These are phyloP conservation scores for Areca catechu DNA, from an alignment of 176 grass and related monocot genomes.

Conservation along the genomic window DNA sequence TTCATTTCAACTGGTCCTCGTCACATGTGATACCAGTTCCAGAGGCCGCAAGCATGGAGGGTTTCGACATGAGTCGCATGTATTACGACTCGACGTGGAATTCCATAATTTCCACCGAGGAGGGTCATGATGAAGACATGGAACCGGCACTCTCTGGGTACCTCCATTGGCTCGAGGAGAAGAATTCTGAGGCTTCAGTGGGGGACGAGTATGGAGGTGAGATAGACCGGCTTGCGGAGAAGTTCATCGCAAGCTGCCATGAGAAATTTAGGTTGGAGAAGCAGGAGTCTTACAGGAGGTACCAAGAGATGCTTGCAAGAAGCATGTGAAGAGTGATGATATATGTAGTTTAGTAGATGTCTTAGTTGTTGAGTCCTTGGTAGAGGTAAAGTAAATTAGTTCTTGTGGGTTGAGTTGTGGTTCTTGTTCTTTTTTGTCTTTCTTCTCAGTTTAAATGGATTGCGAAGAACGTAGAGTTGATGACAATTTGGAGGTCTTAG, in stretches of 20 bases:
- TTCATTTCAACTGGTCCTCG: conserved; percentile 13
- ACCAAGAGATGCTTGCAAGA: conserved; percentile 70
- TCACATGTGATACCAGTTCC: conserved; percentile 13
- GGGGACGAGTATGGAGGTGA: conserved; percentile 24
- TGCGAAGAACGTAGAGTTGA: too few relatives aligned
- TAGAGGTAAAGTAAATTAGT: too few relatives aligned
- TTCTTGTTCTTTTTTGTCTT: too few relatives aligned
- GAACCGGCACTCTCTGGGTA: conserved; percentile 1
- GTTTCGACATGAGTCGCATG: neutral
- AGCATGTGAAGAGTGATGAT: conserved; percentile 26
- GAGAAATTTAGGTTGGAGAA: conserved; percentile 79
- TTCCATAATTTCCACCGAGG: conserved; percentile 4
- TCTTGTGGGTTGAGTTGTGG: too few relatives aligned
- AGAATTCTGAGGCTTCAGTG: neutral
- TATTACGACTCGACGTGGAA: conserved; percentile 28
- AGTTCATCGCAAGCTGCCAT: conserved; percentile 70
- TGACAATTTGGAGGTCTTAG: too few relatives aligned
- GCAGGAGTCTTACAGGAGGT: conserved; percentile 88
- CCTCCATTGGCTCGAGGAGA: conserved; percentile 31
- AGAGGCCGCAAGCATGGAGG: neutral
- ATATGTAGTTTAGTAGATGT: too few relatives aligned
- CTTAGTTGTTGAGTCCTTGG: too few relatives aligned
- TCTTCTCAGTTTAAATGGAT: too few relatives aligned
- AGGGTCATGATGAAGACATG: neutral
- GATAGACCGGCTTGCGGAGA: conserved; percentile 76